These are phyloP conservation scores for Linnemannia exigua DNA, from an alignment of 192 early-diverging fungal species.

Conservation along the genomic window DNA sequence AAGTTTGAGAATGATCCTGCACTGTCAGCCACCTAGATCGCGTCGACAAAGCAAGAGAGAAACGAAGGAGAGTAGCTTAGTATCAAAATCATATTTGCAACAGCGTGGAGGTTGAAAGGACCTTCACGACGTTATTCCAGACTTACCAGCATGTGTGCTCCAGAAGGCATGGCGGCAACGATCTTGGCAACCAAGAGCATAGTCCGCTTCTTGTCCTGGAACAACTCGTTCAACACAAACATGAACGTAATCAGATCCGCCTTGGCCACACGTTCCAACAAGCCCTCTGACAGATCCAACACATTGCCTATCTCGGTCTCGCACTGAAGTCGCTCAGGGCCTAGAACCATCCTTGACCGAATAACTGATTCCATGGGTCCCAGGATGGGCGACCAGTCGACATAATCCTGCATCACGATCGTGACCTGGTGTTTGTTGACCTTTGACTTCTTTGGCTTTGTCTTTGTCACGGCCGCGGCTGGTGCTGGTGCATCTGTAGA, in stretches of 20 bases:
- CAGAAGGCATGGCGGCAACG: conserved; percentile 72
- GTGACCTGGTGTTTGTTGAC: conserved; percentile 57
- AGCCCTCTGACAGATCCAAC: conserved; percentile 60
- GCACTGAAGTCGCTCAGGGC: conserved; percentile 63
- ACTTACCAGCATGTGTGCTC: conserved; percentile 78
- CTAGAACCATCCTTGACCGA: conserved; percentile 67
- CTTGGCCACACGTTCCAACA: conserved; percentile 62
- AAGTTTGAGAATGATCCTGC: conserved; percentile 94
- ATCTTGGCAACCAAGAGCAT: conserved; percentile 83
- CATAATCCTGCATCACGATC: conserved; percentile 73
- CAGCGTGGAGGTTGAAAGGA: not conserved
- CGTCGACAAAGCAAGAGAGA: not conserved
- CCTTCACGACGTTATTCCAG: not conserved
- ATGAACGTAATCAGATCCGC: conserved; percentile 86
- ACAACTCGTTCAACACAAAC: conserved; percentile 95
- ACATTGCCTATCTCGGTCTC: conserved; percentile 73
- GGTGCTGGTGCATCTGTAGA: not conserved
- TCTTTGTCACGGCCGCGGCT: not conserved
- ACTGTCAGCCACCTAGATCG: conserved; percentile 80
- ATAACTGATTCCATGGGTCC: conserved; percentile 65
- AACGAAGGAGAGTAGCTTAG: not conserved
- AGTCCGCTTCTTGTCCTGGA: conserved; percentile 81
- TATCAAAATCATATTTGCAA: not conserved
- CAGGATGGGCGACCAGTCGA: conserved; percentile 72
- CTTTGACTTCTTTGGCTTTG: conserved; percentile 22